Base-by-base conservation (phyloP, 805 yeast species). In the Candida orba region DNA sequence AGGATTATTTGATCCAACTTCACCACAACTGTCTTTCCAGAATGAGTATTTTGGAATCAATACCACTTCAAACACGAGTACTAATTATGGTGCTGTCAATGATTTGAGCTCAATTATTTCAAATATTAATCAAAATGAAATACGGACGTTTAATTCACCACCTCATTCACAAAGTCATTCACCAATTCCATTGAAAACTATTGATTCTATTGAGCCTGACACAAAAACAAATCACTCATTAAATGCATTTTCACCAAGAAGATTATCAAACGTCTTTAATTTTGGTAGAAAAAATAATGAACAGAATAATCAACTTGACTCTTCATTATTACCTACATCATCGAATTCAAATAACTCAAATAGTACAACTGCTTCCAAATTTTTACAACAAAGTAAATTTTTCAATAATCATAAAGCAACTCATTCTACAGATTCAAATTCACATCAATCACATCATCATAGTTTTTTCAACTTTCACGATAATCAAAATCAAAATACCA, bases 191-290 rank as follows among this genome's bases (percentile, higher is more conserved):
- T 22, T 24, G 20, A 27, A 42, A 40, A 38, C 34, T 27, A 10
- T 37, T 27, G 39, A 37, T 17, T 14, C 29, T 4, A 8, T 31
- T 31, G 39, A 37, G 7, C 13, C 29, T 35, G n/a, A 29, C 15
- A 25, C 29, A 17, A 17, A 38, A 32, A 29, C 43, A 47, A 27
- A 10, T 27, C 30, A 46, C 27, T 4, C 32, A 23, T 46, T 51
- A 10, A 53, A 41, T 39, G 45, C 55, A 4, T 53, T 61, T 36
- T 59, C 65, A 9, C 63, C 64, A 34, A 59, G 60, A 47, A 54
- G 62, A 33, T 51, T 62, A 36, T 60, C 65, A 1, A 56, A 46
- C 43, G 62, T 56, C 4, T 54, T 62, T 37, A 46, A 52, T 2
- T 62, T 62, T 40, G 61, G 61, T 18, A 56, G 44, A 37, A 39